Conservation (phyloP, 1,284 basidiomycete genomes). For the Entoloma clypeatum region DNA sequence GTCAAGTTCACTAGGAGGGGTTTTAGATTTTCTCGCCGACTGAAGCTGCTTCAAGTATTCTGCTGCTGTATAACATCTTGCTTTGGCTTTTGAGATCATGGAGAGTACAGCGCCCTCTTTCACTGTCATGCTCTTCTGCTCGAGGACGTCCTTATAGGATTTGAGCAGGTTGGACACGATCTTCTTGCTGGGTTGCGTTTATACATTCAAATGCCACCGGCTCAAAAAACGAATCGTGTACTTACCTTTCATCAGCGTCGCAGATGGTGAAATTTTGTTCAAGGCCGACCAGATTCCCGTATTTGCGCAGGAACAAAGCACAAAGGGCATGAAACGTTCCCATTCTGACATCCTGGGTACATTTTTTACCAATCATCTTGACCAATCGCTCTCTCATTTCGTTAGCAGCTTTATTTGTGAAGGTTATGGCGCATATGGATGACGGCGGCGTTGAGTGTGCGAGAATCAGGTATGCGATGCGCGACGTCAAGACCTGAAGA, state of each 20-base stretch:
- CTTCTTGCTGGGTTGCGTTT: slow-evolving; percentile 76
- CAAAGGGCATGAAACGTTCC: slow-evolving; percentile 87
- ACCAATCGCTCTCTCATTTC: slow-evolving; percentile 81
- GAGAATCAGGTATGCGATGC: slow-evolving; percentile 74
- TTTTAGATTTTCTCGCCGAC: slow-evolving; percentile 13
- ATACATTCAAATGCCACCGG: no score
- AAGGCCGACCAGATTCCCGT: slow-evolving; percentile 60
- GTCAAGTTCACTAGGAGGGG: slow-evolving; percentile 26
- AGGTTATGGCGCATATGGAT: slow-evolving; percentile 76
- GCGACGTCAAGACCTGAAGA: slow-evolving; percentile 68
- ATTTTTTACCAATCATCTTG: slow-evolving; percentile 66
- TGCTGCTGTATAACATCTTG: slow-evolving; percentile 59
- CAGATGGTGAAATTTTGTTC: slow-evolving; percentile 80
- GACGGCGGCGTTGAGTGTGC: slow-evolving; percentile 50
- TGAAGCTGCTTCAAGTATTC: slow-evolving; percentile 33
- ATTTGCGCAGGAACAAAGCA: slow-evolving; percentile 65
- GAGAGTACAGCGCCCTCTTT: slow-evolving; percentile 60
- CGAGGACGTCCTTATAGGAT: slow-evolving; percentile 46
- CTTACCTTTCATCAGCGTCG: slow-evolving; percentile 79
- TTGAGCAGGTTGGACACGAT: slow-evolving; percentile 64
- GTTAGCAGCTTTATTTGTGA: slow-evolving; percentile 86
- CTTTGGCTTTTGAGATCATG: slow-evolving; percentile 80
- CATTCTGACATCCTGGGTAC: slow-evolving; percentile 60
- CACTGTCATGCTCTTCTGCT: slow-evolving; percentile 47
- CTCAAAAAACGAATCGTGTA: no score